Evolutionary conservation across 31 red algal genomes (phyloP).

Genomic region (Porphyra umbilicalis): DNA sequence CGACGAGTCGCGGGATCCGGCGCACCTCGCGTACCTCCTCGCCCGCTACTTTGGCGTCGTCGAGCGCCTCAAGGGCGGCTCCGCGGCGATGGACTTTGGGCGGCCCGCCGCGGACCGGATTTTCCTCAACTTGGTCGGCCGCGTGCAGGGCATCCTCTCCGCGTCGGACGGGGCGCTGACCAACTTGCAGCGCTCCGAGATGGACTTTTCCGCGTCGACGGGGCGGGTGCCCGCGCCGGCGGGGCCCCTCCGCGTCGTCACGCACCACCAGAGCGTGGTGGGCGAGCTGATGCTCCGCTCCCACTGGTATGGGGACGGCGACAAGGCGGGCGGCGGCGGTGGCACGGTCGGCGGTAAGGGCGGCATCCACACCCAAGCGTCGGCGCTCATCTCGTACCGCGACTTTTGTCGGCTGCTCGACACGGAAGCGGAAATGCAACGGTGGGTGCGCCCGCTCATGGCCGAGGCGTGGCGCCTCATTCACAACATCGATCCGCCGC

Average conservation of each 20-base stretch:
- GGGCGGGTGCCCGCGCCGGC: constrained; percentile 8
- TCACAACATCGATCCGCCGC: constrained; percentile 7
- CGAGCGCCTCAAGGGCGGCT: constrained; percentile 36
- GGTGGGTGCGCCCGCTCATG: constrained; percentile 35
- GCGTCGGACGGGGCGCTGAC: constrained; percentile 27
- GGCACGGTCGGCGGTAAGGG: background rate
- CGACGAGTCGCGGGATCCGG: background rate
- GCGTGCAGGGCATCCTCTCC: constrained; percentile 32
- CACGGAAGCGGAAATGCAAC: constrained; percentile 11
- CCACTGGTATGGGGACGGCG: constrained; percentile 35
- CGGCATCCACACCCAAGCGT: background rate
- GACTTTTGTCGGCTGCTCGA: constrained; percentile 34
- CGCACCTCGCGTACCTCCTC: constrained; percentile 48
- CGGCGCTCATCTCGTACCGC: constrained; percentile 23
- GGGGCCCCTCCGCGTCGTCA: constrained; percentile 20
- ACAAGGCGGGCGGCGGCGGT: constrained; percentile 8
- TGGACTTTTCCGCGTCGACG: constrained; percentile 19
- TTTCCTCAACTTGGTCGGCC: constrained; percentile 42
- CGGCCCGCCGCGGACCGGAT: constrained; percentile 50
- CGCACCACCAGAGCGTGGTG: constrained; percentile 29
- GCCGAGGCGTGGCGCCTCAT: constrained; percentile 31
- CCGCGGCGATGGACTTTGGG: constrained; percentile 33
- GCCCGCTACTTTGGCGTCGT: constrained; percentile 43
- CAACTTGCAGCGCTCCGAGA: constrained; percentile 33
- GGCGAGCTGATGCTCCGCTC: constrained; percentile 39